Evolutionary conservation across 768 basidiomycete species (phyloP).

Genomic region (Lactarius indigo): DNA sequence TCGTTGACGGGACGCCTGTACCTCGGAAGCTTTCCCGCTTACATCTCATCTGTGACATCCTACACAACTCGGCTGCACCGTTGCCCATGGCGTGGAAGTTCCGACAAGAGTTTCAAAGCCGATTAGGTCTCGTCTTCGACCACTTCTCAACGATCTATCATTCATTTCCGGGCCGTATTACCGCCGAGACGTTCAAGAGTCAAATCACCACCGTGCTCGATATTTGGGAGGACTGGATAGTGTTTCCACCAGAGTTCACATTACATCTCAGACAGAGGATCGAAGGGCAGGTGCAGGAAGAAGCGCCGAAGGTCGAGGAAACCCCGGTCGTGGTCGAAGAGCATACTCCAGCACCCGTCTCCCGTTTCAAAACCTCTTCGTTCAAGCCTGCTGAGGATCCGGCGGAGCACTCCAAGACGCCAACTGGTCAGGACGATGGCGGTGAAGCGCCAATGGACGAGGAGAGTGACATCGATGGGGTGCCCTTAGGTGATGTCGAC

Average conservation of each 20-base stretch:
- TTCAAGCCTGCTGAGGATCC: constrained; percentile 66
- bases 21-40: constrained; percentile 95
- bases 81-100: constrained; percentile 98
- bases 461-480: constrained; percentile 51
- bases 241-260: constrained; percentile 87
- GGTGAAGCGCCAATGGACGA: constrained; percentile 43
- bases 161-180: constrained; percentile 93
- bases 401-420: constrained; percentile 28
- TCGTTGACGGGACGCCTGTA: constrained; percentile 92
- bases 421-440: constrained; percentile 32
- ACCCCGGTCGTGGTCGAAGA: constrained; percentile 30
- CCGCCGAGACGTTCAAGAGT: constrained; percentile 93
- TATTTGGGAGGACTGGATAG: constrained; percentile 99
- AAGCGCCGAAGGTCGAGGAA: constrained; percentile 23
- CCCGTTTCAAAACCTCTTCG: constrained; percentile 73
- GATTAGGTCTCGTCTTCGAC: constrained; percentile 92
- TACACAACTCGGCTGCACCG: constrained; percentile 93
- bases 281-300: constrained; percentile 51
- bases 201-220: constrained; percentile 88
- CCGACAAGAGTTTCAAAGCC: constrained; percentile 87
- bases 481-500: constrained; percentile 45
- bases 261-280: constrained; percentile 66
- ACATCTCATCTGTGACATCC: constrained; percentile 94
- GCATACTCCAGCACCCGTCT: constrained; percentile 36
- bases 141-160: constrained; percentile 93